Evolutionary conservation across 1,139 yeast genomes (phyloP), one percentile per base, ranked within the genome.

Genomic region (Yamadazyma blattariae): DNA sequence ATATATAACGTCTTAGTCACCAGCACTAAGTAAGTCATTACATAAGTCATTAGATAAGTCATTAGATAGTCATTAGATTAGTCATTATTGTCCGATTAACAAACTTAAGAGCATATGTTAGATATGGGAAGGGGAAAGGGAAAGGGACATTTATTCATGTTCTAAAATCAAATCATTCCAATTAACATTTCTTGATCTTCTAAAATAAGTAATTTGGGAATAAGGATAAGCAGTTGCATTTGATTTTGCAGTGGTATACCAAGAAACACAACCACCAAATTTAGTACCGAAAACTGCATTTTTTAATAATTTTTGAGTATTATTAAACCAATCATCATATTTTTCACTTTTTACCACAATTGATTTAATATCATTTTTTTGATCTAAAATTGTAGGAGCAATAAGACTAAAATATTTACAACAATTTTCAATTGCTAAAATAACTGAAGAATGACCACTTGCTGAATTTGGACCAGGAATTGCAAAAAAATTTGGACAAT

Each of bases 401-500:
- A 64, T 51, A 26, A 50, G 52, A 2, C 42, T 29, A 29, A 56
- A 52, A 39, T 51, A 66, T 7, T 44, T 48, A 35, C 62, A 53
- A 5, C 58, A 60, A 46, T 65, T 66, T 45, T 68, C 74, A 39
- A 65, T 59, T 16, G 72, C 70, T 45, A 64, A 51, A 5, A 67
- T 66, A 34, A 66, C 72, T 1, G 73, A 66, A 0, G 70, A 56
- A 42, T 68, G 74, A 5, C 74, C 74, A 11, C 73, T 64, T 13
- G 70, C 68, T 3, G 69, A 54, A 40, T 68, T 68, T 19, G 74
- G 73, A 4, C 74, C 74, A 3, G 58, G 68, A 41, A 68, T 52
- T 9, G 58, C 19, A 41, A 66, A 65, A 10, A 57, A 41, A 38
- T 68, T 68, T 15, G 74, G 74, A 33, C 58, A 52, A 25, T 66